These are phyloP conservation scores for Sambucus nigra DNA, from an alignment of 129 eudicot genomes.

Conservation along the genomic window DNA sequence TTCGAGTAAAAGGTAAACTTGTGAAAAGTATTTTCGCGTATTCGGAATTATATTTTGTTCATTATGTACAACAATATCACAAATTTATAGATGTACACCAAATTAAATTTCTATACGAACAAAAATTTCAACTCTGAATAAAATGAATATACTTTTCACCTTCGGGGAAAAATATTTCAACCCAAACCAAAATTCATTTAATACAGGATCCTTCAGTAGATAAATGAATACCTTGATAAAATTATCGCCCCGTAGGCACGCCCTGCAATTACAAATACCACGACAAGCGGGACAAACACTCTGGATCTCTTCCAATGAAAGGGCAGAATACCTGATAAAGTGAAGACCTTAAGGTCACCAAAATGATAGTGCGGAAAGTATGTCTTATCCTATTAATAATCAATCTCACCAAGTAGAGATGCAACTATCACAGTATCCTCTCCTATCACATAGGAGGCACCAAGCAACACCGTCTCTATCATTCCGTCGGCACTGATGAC, in stretches of 20 bases:
- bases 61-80: no score
- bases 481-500: slow-evolving; percentile 84
- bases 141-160: no score
- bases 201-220: no score
- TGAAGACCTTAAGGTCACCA: not conserved
- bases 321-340: slow-evolving; percentile 60
- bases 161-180: no score
- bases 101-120: no score
- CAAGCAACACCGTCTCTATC: slow-evolving; percentile 38
- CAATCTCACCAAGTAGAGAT: slow-evolving; percentile 68
- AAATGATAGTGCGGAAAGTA: not conserved
- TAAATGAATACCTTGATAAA: slow-evolving; percentile 61
- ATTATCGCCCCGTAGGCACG: slow-evolving; percentile 80
- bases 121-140: no score
- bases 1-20: no score
- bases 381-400: slow-evolving; percentile 1
- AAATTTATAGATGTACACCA: not conserved
- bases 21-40: no score
- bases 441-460: slow-evolving; percentile 84
- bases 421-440: slow-evolving; percentile 88
- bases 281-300: slow-evolving; percentile 93
- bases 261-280: slow-evolving; percentile 73
- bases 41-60: no score
- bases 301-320: slow-evolving; percentile 62
- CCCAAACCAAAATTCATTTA: no score